These are phyloP conservation scores for Ceratobasidium sp. DNA, from an alignment of 1,284 basidiomycete species.

Conservation along the genomic window DNA sequence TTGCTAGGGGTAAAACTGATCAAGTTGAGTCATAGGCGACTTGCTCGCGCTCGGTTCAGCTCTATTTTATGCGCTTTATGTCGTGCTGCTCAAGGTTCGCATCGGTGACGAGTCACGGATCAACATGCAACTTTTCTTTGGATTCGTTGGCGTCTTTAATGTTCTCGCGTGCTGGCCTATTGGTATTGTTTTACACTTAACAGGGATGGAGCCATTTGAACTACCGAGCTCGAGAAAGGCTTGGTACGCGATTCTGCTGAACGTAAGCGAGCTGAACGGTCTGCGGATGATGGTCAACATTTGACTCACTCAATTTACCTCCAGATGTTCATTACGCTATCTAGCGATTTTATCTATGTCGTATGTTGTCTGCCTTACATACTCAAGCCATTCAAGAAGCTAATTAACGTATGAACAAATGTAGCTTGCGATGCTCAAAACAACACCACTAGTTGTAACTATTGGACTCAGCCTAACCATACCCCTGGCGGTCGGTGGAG, in stretches of 20 bases:
- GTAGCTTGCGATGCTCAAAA: conserved; percentile 92
- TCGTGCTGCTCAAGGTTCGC: conserved; percentile 89
- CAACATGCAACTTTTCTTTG: conserved; percentile 94
- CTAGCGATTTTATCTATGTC: conserved; percentile 89
- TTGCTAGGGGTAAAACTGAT: conserved; percentile 35
- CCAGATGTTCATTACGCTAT: conserved; percentile 87
- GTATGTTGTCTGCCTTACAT: neutral
- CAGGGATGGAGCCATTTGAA: conserved; percentile 81
- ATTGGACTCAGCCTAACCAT: conserved; percentile 96
- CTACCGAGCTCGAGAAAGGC: conserved; percentile 73
- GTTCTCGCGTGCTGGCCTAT: conserved; percentile 85
- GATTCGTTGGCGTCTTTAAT: conserved; percentile 93
- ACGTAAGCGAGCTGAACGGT: conserved; percentile 64
- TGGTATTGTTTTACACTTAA: conserved; percentile 82
- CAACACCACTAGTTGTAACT: conserved; percentile 92
- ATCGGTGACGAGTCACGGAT: conserved; percentile 87
- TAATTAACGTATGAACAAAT: neutral
- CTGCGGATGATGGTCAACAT: too few species aligned
- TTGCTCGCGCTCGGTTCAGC: conserved; percentile 84
- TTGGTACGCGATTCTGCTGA: conserved; percentile 78
- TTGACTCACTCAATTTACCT: neutral
- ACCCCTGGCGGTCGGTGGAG: conserved; percentile 86
- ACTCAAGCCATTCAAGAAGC: neutral
- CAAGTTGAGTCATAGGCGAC: conserved; percentile 71
- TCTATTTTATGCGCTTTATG: conserved; percentile 91